Base-by-base conservation (phyloP, 805 yeast genomes). In the Zygosaccharomyces pseudorouxii region DNA sequence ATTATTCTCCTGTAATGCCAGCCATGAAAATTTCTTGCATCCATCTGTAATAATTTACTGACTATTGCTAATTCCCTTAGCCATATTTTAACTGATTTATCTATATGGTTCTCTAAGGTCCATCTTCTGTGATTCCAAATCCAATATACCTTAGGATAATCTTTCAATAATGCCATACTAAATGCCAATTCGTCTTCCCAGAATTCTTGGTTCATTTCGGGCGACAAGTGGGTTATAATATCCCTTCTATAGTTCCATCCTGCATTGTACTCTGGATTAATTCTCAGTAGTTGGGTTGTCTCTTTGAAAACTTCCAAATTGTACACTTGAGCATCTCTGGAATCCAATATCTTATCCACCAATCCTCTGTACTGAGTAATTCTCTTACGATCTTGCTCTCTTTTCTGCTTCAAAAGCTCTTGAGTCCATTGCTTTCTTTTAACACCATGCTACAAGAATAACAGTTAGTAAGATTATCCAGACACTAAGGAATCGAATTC, bases 71-170 rank as follows among this genome's bases (percentile, higher is more conserved):
- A 67, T 64, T 93, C 99, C 28, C 59, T 63, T n/a, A 71, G 64
- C 93, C 95, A 89, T 46, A 82, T 69, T n/a, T 47, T 46, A 3
- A 49, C 43, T 2, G 62, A 54, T 9, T 84, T 79, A 0, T 60
- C 56, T 1, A 75, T 72, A 29, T 79, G 77, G 16, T 71, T 62
- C 30, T 78, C 74, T 35, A 92, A 67, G 38, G 86, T 77, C 98
- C 99, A 93, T 9, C 78, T 69, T 31, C 99, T 73, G 63, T 93
- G 97, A 57, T 83, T 86, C 97, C 98, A 93, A 10, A 93, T 82
- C 97, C 98, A 93, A 62, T 93, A 93, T 36, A 90, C 88, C 64
- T 93, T 93, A 1, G 99, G 98, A 55, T 69, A 82, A 48, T 73
- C 67, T 47, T 77, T 78, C 56, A 93, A 67, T 54, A 81, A 78